These are phyloP conservation scores for Cercospora nicotianae DNA, from an alignment of 2,329 filamentous ascomycete species.

Conservation along the genomic window DNA sequence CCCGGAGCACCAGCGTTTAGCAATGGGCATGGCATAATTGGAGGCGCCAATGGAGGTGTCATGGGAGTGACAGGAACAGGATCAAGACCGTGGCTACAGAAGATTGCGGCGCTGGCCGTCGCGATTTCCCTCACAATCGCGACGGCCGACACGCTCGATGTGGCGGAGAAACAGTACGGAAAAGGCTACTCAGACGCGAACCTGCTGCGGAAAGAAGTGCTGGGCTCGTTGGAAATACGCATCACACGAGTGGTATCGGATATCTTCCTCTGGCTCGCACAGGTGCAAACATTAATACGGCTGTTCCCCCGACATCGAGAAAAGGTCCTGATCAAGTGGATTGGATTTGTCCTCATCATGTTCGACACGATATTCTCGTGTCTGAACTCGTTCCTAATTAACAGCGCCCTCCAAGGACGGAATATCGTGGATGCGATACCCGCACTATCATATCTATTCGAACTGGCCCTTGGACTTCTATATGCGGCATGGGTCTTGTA, in stretches of 20 bases:
- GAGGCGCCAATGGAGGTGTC: conserved; percentile 65
- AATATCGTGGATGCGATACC: conserved; percentile 88
- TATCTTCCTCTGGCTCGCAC: conserved; percentile 94
- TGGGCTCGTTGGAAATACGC: conserved; percentile 81
- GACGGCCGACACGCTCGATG: conserved; percentile 83
- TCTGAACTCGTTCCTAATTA: conserved; percentile 77
- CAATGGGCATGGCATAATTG: conserved; percentile 81
- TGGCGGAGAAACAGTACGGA: conserved; percentile 78
- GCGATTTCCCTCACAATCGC: conserved; percentile 89
- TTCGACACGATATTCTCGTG: conserved; percentile 89
- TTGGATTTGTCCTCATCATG: conserved; percentile 88
- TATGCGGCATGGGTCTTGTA: conserved; percentile 95
- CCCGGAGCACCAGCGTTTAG: conserved; percentile 46
- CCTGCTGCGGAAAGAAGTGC: conserved; percentile 72
- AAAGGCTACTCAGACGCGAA: conserved; percentile 77
- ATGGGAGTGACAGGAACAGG: conserved; percentile 77
- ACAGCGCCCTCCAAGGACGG: conserved; percentile 58
- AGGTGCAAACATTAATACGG: conserved; percentile 93
- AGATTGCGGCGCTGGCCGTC: conserved; percentile 63
- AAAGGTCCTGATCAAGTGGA: conserved; percentile 98
- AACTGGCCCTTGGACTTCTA: conserved; percentile 78
- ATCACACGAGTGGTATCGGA: conserved; percentile 91
- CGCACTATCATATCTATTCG: conserved; percentile 86
- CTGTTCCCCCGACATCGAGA: conserved; percentile 95
- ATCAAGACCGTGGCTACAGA: conserved; percentile 88